phyloP scores from a whole-genome alignment of 768 basidiomycete genomes.

The Bullera alba region DNA sequence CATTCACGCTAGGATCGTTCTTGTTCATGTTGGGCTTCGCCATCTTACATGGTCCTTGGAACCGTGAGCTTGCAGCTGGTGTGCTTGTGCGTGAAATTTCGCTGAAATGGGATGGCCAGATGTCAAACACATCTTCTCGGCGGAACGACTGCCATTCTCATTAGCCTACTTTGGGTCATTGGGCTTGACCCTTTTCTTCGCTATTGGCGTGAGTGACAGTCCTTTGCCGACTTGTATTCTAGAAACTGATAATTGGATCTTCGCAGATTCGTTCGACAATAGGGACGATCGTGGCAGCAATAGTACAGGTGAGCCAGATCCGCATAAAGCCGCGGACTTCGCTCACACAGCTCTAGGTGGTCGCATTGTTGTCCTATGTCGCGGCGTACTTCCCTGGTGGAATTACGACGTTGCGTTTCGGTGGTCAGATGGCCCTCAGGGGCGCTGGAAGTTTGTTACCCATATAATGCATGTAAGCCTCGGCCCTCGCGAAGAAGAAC shows the following conservation, averaged over 20 bases:
- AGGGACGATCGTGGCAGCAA: conserved; percentile 73
- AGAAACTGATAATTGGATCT: not conserved
- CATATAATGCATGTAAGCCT: conserved; percentile 49
- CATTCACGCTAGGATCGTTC: conserved; percentile 82
- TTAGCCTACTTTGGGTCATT: conserved; percentile 77
- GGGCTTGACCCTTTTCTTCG: conserved; percentile 81
- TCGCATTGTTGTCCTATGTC: conserved; percentile 79
- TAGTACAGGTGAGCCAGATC: conserved; percentile 57
- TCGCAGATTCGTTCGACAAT: conserved; percentile 71
- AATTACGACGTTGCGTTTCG: conserved; percentile 44
- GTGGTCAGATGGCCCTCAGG: conserved; percentile 55
- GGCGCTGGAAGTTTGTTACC: conserved; percentile 78
- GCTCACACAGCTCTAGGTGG: conserved; percentile 56
- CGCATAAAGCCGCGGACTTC: not conserved
- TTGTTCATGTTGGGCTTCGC: conserved; percentile 89
- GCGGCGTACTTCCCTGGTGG: conserved; percentile 93
- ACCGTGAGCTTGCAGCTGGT: conserved; percentile 48
- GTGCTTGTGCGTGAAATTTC: not conserved
- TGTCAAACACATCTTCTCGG: conserved; percentile 68
- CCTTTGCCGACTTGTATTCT: no score
- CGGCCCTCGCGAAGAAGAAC: no score
- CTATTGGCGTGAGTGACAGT: conserved; percentile 63
- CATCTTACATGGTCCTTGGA: conserved; percentile 64
- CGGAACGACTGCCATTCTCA: conserved; percentile 76
- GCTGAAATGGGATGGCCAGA: conserved; percentile 45